Evolutionary conservation across 1,284 basidiomycete species (phyloP).

Genomic region (Ceratobasidium theobromae): DNA sequence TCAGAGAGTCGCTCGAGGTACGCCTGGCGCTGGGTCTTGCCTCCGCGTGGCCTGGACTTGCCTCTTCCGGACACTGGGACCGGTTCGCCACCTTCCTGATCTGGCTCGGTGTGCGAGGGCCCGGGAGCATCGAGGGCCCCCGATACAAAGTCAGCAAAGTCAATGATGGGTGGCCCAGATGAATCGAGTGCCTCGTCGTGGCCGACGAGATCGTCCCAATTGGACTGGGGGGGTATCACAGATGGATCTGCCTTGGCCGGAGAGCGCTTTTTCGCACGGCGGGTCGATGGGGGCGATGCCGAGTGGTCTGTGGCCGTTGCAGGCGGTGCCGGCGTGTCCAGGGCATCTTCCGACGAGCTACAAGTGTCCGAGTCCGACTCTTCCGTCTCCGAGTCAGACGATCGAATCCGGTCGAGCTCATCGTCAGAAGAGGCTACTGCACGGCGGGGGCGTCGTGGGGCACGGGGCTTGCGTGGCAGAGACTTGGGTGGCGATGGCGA

Average conservation of each 20-base stretch:
- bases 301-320: too few species aligned
- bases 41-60: slow-evolving; percentile 32
- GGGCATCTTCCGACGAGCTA: not conserved
- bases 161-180: slow-evolving; percentile 75
- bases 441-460: slow-evolving; percentile 24
- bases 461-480: slow-evolving; percentile 7
- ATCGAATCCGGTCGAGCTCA: slow-evolving; percentile 26
- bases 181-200: slow-evolving; percentile 65
- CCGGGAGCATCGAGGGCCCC: slow-evolving; percentile 40
- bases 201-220: slow-evolving; percentile 76
- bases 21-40: slow-evolving; percentile 58
- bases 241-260: too few species aligned
- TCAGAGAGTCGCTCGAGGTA: slow-evolving; percentile 74
- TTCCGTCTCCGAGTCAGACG: not conserved
- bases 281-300: slow-evolving; percentile 9
- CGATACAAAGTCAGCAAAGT: slow-evolving; percentile 67
- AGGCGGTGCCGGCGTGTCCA: slow-evolving; percentile 23
- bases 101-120: slow-evolving; percentile 4
- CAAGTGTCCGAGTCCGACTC: not conserved
- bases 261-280: slow-evolving; percentile 12
- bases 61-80: slow-evolving; percentile 18
- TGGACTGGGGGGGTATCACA: slow-evolving; percentile 24
- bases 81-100: not conserved
- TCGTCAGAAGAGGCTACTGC: slow-evolving; percentile 16
- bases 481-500: slow-evolving; percentile 10